Percentiles rank a stretch among this genome's conserved stretches.
Evolutionary conservation across 2,329 filamentous ascomycete genomes (phyloP).

Genomic region (Neopestalotiopsis rosae): DNA sequence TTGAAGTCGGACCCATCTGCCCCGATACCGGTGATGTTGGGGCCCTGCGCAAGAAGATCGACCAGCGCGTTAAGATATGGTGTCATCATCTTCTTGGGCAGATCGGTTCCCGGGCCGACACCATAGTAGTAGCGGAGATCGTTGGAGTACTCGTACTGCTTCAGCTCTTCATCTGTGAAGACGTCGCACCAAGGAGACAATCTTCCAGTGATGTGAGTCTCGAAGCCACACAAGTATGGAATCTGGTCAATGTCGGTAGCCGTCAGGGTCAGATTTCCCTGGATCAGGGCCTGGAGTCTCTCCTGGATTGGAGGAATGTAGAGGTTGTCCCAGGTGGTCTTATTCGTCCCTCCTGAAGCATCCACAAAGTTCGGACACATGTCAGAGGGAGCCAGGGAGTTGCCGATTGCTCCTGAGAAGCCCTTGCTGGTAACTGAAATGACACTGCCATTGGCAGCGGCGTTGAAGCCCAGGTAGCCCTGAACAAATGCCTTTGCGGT

Average conservation of each 20-base stretch:
- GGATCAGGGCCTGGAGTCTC: conserved; percentile 59
- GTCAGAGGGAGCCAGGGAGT: conserved; percentile 68
- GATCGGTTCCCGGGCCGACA: conserved; percentile 59
- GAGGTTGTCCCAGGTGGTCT: conserved; percentile 51
- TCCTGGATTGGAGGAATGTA: conserved; percentile 59
- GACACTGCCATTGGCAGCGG: conserved; percentile 58
- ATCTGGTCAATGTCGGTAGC: conserved; percentile 61
- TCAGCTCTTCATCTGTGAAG: conserved; percentile 66
- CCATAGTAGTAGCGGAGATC: conserved; percentile 74
- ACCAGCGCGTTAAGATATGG: conserved; percentile 63
- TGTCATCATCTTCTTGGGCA: conserved; percentile 64
- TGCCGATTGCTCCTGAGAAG: conserved; percentile 58
- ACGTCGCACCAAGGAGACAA: conserved; percentile 67
- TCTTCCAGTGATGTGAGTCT: conserved; percentile 68
- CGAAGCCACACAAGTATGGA: conserved; percentile 74
- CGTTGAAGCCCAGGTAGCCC: conserved; percentile 64
- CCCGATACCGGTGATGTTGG: conserved; percentile 51
- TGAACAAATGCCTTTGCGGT: conserved; percentile 66
- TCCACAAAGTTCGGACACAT: conserved; percentile 65
- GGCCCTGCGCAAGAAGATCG: conserved; percentile 56
- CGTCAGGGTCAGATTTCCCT: conserved; percentile 59
- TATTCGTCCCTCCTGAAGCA: conserved; percentile 52
- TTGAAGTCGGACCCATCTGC: conserved; percentile 51
- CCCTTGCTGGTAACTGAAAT: conserved; percentile 62
- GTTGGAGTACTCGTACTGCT: conserved; percentile 70